Evolutionary conservation across 2,329 filamentous ascomycete genomes (phyloP), one percentile per base, ranked within the genome.

Genomic region (Claviceps fusiformis): DNA sequence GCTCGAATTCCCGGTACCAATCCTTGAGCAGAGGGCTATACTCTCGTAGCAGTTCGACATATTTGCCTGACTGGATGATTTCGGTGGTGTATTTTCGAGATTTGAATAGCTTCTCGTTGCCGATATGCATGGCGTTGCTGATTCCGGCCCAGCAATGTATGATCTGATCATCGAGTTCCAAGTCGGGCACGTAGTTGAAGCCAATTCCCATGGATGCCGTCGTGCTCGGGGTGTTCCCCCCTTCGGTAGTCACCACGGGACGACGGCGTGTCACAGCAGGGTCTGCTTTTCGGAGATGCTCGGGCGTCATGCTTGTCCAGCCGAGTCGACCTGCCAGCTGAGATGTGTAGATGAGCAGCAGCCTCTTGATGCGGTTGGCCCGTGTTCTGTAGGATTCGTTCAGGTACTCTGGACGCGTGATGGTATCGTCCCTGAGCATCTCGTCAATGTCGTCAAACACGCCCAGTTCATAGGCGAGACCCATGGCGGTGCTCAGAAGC

Each of bases 71-170:
- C 64, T 89, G 85, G 66, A 96, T 95, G 62, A 97, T 83, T 48
- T 90, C 85, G 10, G 89, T 89, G 0, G 93, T 97, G 66, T 91
- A 86, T 59, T 92, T 85, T 56, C 89, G 85, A 17, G 89, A 95
- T 33, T 85, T 81, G 70, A 97, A 98, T 4, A 98, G 76, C 61
- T 86, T 83, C 64, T 95, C 83, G 64, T 97, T 97, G 53, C 89
- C 90, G 61, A 86, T 78, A 63, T 95, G 87, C 86, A 97, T 95
- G 58, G 92, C 83, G 62, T 89, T 87, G 60, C 90, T 95, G 63
- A 98, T 90, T 37, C 89, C 88, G 5, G 91, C 85, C 93, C 93
- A 98, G 68, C 90, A 95, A 69, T 95, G 87, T 54, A 85, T 85
- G 59, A 85, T 83, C 65, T 84, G 81, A 59, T 85, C 82, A 63